Percentiles rank a stretch among this genome's conserved stretches.
Conservation (phyloP, 2,329 filamentous ascomycete species). For the Alternaria rosae region DNA sequence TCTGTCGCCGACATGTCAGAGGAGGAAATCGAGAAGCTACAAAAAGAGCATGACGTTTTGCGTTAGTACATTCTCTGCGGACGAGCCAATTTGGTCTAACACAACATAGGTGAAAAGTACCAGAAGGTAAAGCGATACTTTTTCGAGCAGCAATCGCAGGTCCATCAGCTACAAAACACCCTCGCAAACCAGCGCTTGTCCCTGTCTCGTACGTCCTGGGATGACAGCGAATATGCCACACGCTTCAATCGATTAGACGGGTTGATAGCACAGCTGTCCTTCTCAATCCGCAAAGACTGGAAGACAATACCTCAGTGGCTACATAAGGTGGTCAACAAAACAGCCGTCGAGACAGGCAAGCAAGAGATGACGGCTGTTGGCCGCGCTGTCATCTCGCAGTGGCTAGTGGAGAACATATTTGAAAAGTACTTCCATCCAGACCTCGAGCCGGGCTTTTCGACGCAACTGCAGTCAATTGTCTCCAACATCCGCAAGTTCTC, state of each 20-base stretch:
- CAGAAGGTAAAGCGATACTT: conserved; percentile 98
- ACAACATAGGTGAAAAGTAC: conserved; percentile 80
- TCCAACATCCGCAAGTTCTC: conserved; percentile 83
- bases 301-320: conserved; percentile 81
- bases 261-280: conserved; percentile 91
- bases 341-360: conserved; percentile 84
- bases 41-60: conserved; percentile 60
- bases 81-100: conserved; percentile 5
- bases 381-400: conserved; percentile 84
- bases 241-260: conserved; percentile 92
- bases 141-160: conserved; percentile 88
- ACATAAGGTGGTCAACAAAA: conserved; percentile 78
- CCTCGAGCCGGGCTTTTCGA: conserved; percentile 77
- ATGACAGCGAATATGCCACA: conserved; percentile 91
- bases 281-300: conserved; percentile 97
- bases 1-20: conserved; percentile 54
- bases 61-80: conserved; percentile 46
- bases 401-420: conserved; percentile 91
- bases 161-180: conserved; percentile 96
- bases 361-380: conserved; percentile 98
- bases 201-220: conserved; percentile 89
- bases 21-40: conserved; percentile 56
- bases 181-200: conserved; percentile 95
- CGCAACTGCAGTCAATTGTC: conserved; percentile 84
- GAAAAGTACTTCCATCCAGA: conserved; percentile 91